These are phyloP conservation scores for Striga asiatica DNA, from an alignment of 257 asterid species.

Conservation along the genomic window DNA sequence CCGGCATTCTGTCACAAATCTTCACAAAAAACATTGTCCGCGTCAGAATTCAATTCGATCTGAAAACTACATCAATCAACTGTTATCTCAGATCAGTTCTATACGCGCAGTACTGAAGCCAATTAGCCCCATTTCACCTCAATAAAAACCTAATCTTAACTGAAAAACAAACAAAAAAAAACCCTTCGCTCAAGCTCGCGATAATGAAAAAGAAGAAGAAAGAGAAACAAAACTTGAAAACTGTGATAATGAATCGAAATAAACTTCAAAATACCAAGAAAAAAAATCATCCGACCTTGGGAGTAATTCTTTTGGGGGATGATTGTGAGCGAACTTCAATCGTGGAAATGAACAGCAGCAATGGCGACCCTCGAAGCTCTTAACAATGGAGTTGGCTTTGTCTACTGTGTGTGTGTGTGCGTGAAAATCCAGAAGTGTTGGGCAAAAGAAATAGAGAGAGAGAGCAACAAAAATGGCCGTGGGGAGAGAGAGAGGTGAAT, in stretches of 20 bases:
- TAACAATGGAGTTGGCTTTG: conserved; percentile 3
- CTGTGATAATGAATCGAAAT: too few species aligned
- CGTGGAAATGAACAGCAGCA: conserved; percentile 1
- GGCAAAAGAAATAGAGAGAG: background rate
- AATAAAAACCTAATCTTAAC: too few species aligned
- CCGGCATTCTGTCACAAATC: conserved; percentile 37
- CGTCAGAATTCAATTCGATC: background rate
- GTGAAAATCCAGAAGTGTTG: background rate
- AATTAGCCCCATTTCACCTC: background rate
- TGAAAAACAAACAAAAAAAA: too few species aligned
- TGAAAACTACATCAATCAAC: background rate
- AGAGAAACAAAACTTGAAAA: background rate
- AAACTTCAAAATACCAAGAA: background rate
- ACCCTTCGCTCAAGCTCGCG: too few species aligned
- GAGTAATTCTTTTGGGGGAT: background rate
- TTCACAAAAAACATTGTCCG: background rate
- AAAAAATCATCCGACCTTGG: conserved; percentile 10
- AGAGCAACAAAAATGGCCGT: background rate
- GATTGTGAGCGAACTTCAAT: background rate
- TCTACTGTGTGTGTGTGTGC: background rate
- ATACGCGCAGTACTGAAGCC: background rate
- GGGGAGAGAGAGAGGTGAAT: conserved; percentile 23
- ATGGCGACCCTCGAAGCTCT: background rate
- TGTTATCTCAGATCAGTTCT: background rate
- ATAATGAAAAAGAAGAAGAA: background rate